These are phyloP conservation scores for Alternaria infectoria DNA, from an alignment of 2,329 filamentous ascomycete genomes.

Conservation along the genomic window DNA sequence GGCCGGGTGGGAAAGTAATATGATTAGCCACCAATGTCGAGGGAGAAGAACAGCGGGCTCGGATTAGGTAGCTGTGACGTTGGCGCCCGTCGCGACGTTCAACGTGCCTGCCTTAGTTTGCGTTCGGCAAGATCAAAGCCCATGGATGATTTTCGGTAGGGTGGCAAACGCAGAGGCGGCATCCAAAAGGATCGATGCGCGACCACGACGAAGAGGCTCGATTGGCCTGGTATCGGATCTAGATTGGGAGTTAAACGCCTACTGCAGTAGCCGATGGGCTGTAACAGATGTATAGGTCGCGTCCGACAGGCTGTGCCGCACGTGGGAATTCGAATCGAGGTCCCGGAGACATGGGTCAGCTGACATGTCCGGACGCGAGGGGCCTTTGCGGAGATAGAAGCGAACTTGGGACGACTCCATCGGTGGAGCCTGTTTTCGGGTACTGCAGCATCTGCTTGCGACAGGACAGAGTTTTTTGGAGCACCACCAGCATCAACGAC, in stretches of 20 bases:
- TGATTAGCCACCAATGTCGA: slow-evolving; percentile 15
- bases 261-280: slow-evolving; percentile 2
- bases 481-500: neutral
- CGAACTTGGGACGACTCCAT: slow-evolving; percentile 1
- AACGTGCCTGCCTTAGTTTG: slow-evolving; percentile 7
- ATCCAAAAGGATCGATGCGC: neutral
- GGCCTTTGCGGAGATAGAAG: slow-evolving; percentile 6
- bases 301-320: neutral
- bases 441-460: neutral
- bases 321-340: slow-evolving; percentile 13
- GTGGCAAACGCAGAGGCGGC: slow-evolving; percentile 6
- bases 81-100: slow-evolving; percentile 11
- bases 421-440: neutral
- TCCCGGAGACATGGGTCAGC: slow-evolving; percentile 4
- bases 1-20: neutral
- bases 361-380: neutral
- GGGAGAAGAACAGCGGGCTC: slow-evolving; percentile 1
- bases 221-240: slow-evolving; percentile 4
- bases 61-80: slow-evolving; percentile 19
- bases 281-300: neutral
- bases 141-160: slow-evolving; percentile 2
- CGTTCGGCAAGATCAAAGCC: slow-evolving; percentile 5
- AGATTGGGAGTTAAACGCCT: neutral
- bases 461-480: slow-evolving; percentile 8
- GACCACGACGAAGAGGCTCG: neutral